A percentile compares a stretch with the other conserved stretches of the same genome.
phyloP scores from a whole-genome alignment of 495 filamentous ascomycete genomes.

The Penicillium alfredii region DNA sequence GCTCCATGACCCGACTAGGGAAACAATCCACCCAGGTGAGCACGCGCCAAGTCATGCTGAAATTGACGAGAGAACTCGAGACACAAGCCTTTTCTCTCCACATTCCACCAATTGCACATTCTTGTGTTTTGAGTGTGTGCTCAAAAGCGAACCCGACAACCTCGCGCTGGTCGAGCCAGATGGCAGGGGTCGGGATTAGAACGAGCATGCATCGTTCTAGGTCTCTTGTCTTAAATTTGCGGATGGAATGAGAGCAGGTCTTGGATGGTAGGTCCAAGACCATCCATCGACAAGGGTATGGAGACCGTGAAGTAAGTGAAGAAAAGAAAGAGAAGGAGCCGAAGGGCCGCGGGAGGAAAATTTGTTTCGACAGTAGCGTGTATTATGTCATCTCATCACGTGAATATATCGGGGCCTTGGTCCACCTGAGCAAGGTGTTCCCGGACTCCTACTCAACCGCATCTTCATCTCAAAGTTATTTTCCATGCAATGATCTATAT shows the following conservation, averaged over 20 bases:
- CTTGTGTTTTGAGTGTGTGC: constrained; percentile 26
- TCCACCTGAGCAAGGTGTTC: too few species aligned
- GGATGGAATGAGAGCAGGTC: constrained; percentile 20
- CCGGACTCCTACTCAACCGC: too few species aligned
- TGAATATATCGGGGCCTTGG: too few species aligned
- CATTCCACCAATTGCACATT: background rate
- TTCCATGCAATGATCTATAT: too few species aligned
- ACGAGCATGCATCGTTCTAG: constrained; percentile 43
- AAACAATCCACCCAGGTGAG: too few species aligned
- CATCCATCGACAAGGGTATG: constrained; percentile 40
- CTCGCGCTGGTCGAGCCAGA: constrained; percentile 18
- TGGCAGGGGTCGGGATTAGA: constrained; percentile 45
- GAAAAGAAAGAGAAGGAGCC: constrained; percentile 18
- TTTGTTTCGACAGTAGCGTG: constrained; percentile 13
- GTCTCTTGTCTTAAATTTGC: constrained; percentile 43
- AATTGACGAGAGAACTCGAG: background rate
- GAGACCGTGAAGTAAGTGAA: constrained; percentile 31
- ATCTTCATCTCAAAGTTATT: too few species aligned
- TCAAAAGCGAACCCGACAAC: constrained; percentile 48
- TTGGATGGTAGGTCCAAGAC: background rate
- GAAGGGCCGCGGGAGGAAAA: constrained; percentile 2
- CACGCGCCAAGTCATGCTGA: constrained; percentile 1
- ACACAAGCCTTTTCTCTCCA: constrained; percentile 11
- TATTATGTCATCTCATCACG: constrained; percentile 6
- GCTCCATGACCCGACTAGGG: too few species aligned